These are phyloP conservation scores for Penicillium janthinellum DNA, from an alignment of 2,329 filamentous ascomycete species.

Conservation along the genomic window DNA sequence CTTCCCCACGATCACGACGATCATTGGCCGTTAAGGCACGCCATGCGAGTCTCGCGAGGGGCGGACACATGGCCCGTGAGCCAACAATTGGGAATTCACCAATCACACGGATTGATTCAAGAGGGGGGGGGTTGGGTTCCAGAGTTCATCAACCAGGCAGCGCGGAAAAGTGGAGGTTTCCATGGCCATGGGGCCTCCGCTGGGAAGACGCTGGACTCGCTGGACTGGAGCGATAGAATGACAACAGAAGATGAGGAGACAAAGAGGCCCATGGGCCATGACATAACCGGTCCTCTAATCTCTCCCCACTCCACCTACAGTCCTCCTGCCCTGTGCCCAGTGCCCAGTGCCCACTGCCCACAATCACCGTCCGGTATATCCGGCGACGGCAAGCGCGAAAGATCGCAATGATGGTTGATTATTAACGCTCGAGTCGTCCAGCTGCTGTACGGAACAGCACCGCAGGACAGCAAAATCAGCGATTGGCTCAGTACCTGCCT, in stretches of 20 bases:
- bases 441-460: neutral
- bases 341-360: no score
- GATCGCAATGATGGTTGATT: neutral
- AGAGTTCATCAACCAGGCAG: neutral
- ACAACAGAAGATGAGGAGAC: neutral
- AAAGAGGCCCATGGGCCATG: neutral
- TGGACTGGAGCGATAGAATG: neutral
- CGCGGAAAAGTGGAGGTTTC: constrained; percentile 7
- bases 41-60: constrained; percentile 26
- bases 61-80: constrained; percentile 30
- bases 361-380: neutral
- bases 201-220: neutral
- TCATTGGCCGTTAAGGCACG: constrained; percentile 23
- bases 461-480: constrained; percentile 18
- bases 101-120: constrained; percentile 14
- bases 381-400: neutral
- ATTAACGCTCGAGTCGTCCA: neutral
- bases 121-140: constrained; percentile 4
- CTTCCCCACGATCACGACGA: constrained; percentile 14
- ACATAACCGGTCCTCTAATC: neutral
- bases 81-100: constrained; percentile 4
- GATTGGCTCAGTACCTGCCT: constrained; percentile 27
- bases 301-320: neutral
- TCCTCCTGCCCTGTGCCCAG: neutral
- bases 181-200: constrained; percentile 17